These are phyloP conservation scores for Penicillium pulvis DNA, from an alignment of 495 filamentous ascomycete species.

Conservation along the genomic window DNA sequence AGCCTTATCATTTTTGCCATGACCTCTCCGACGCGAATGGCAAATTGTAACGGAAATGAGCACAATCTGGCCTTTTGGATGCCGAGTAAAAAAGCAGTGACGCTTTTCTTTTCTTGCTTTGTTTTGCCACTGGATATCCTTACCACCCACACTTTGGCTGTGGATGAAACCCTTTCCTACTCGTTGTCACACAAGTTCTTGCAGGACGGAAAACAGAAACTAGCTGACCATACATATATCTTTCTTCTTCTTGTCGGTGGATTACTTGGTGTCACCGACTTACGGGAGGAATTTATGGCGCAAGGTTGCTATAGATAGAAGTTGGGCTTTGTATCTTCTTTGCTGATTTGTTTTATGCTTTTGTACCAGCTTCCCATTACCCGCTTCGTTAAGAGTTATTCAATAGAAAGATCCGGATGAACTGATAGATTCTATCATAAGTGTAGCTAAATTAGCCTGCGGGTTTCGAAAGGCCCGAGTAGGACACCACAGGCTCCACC, in stretches of 20 bases:
- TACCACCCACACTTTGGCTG: not conserved
- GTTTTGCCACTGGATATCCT: not conserved
- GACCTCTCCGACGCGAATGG: not conserved
- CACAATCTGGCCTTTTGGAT: not conserved
- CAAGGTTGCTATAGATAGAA: constrained; percentile 24
- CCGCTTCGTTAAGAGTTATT: constrained; percentile 7
- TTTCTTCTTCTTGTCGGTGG: constrained; percentile 3
- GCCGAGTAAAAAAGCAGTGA: not conserved
- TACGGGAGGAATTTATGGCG: constrained; percentile 6
- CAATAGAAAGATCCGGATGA: constrained; percentile 5
- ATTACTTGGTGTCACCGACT: constrained; percentile 2
- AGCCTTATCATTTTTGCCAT: constrained; percentile 1
- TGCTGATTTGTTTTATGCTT: constrained; percentile 1
- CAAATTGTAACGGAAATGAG: not conserved
- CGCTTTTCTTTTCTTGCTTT: not conserved
- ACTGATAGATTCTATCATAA: not conserved
- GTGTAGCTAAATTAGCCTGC: not conserved
- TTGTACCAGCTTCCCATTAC: constrained; percentile 6
- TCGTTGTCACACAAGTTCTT: constrained; percentile 9
- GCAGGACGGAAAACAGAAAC: constrained; percentile 12
- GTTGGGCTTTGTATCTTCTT: constrained; percentile 7
- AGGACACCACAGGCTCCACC: no score
- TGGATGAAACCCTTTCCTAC: constrained; percentile 8
- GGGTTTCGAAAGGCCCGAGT: not conserved
- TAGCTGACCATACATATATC: constrained; percentile 17